Percentiles rank a stretch among this genome's conserved stretches.
Evolutionary conservation across 1,284 basidiomycete genomes (phyloP).

Genomic region (Ceratobasidium sp.): DNA sequence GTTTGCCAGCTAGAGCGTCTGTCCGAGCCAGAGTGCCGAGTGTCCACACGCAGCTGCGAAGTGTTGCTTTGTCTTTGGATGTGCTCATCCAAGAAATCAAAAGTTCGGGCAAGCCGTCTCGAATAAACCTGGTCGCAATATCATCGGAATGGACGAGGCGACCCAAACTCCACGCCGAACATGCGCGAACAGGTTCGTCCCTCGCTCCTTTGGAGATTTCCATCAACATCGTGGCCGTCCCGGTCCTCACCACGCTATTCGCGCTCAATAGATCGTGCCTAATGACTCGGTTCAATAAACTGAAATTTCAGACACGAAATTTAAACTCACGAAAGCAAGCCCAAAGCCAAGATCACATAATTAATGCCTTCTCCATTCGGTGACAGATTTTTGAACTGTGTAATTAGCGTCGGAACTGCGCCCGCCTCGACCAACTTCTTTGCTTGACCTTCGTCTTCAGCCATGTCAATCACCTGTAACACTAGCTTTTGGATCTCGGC

Average conservation of each 20-base stretch:
- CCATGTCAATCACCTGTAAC: slow-evolving; percentile 27
- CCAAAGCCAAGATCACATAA: slow-evolving; percentile 47
- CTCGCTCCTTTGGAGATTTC: slow-evolving; percentile 45
- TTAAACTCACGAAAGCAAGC: slow-evolving; percentile 45
- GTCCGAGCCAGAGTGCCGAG: slow-evolving; percentile 33
- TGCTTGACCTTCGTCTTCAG: slow-evolving; percentile 44
- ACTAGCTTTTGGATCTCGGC: slow-evolving; percentile 26
- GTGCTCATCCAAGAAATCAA: slow-evolving; percentile 37
- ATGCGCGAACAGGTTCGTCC: slow-evolving; percentile 27
- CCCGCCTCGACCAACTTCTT: slow-evolving; percentile 48
- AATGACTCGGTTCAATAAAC: neutral
- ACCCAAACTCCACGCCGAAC: slow-evolving; percentile 38
- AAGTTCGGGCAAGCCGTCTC: slow-evolving; percentile 42
- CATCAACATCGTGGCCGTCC: slow-evolving; percentile 42
- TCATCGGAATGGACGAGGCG: slow-evolving; percentile 36
- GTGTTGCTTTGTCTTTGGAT: slow-evolving; percentile 27
- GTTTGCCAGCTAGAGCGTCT: slow-evolving; percentile 26
- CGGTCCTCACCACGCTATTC: slow-evolving; percentile 48
- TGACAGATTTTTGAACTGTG: slow-evolving; percentile 36
- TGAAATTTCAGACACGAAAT: neutral
- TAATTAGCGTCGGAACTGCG: slow-evolving; percentile 45
- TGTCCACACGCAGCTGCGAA: slow-evolving; percentile 33
- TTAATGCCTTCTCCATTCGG: slow-evolving; percentile 40
- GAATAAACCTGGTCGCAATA: slow-evolving; percentile 40
- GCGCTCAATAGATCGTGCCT: slow-evolving; percentile 49